phyloP scores from a whole-genome alignment of 2,329 filamentous ascomycete genomes.

The Aureobasidium musti region DNA sequence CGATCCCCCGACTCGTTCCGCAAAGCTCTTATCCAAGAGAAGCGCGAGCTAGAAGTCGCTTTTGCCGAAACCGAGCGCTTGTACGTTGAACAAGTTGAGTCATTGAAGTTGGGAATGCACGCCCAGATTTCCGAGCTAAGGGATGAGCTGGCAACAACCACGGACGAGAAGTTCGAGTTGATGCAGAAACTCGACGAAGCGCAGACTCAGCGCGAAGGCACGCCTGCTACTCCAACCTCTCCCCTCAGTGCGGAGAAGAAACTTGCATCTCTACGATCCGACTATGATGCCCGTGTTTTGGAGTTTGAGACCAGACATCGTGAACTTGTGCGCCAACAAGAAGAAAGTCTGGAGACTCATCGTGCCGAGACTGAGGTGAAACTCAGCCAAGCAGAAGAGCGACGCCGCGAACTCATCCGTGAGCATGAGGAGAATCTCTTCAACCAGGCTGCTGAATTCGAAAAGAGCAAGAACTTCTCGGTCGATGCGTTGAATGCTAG shows the following conservation, averaged over 20 bases:
- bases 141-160: slow-evolving; percentile 15
- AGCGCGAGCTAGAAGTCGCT: background rate
- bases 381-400: slow-evolving; percentile 2
- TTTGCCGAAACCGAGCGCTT: background rate
- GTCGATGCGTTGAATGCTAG: background rate
- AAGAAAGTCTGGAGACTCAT: background rate
- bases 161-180: slow-evolving; percentile 20
- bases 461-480: background rate
- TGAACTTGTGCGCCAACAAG: slow-evolving; percentile 17
- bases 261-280: background rate
- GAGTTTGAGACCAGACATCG: slow-evolving; percentile 20
- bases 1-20: background rate
- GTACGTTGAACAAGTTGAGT: background rate
- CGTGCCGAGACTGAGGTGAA: background rate
- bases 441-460: slow-evolving; percentile 6
- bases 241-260: background rate
- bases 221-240: background rate
- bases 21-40: background rate
- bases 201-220: background rate
- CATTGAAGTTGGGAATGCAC: background rate
- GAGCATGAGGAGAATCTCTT: slow-evolving; percentile 19
- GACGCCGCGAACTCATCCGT: background rate
- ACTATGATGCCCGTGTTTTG: slow-evolving; percentile 15
- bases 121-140: slow-evolving; percentile 5
- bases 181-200: slow-evolving; percentile 11